phyloP scores from a whole-genome alignment of 139 green algal genomes.

The Coelastrella sp. region DNA sequence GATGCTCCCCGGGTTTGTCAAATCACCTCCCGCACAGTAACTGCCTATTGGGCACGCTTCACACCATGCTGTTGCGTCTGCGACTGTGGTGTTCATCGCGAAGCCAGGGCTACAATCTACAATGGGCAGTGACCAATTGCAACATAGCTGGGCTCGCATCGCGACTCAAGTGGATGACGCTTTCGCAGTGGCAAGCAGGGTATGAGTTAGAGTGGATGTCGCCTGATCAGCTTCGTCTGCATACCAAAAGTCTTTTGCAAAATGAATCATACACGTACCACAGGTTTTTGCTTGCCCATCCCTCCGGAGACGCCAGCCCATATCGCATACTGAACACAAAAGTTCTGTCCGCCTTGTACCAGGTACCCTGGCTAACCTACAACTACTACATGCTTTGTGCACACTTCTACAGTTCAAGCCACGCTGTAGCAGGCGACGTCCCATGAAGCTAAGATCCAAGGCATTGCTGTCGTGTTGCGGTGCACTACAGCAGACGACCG shows the following conservation, averaged over 20 bases:
- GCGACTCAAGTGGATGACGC: too few relatives aligned
- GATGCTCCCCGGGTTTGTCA: background rate
- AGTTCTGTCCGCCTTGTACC: background rate
- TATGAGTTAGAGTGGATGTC: background rate
- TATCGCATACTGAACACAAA: slow-evolving; percentile 1
- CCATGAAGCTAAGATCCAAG: background rate
- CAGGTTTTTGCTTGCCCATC: background rate
- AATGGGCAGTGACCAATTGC: background rate
- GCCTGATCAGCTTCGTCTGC: too few relatives aligned
- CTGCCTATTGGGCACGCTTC: background rate
- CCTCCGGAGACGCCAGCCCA: background rate
- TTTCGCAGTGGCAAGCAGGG: background rate
- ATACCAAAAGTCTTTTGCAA: background rate
- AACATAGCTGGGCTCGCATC: background rate
- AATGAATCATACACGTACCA: background rate
- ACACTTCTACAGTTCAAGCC: background rate
- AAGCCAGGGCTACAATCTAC: background rate
- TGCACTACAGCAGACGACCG: too few relatives aligned
- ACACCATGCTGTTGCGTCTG: background rate
- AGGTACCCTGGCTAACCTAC: background rate
- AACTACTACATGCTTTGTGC: background rate
- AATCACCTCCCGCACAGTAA: background rate
- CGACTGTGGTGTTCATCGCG: background rate
- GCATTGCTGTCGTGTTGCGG: too few relatives aligned
- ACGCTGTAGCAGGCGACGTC: background rate